These are phyloP conservation scores for Vaccinium corymbosum DNA, from an alignment of 148 eudicot species.

Conservation along the genomic window DNA sequence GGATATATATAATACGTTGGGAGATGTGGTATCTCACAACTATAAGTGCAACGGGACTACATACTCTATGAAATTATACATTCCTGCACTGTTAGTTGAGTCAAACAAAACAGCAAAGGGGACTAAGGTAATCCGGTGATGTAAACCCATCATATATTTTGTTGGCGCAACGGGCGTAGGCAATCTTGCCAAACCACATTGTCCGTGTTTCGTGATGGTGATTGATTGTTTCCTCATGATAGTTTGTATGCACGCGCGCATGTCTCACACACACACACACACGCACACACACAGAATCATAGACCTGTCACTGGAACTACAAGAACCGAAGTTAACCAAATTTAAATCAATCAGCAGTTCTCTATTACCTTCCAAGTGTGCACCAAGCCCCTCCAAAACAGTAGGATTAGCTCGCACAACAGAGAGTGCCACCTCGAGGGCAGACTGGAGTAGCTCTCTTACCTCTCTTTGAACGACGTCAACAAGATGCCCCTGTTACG, in stretches of 20 bases:
- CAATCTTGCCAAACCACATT: background rate
- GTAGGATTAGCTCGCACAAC: slow-evolving; percentile 86
- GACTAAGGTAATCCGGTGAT: too few relatives aligned
- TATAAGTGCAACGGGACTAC: background rate
- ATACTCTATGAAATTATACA: background rate
- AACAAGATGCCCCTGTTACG: slow-evolving; percentile 72
- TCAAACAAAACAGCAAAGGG: too few relatives aligned
- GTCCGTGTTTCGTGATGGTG: background rate
- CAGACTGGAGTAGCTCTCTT: slow-evolving; percentile 70
- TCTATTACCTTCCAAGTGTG: slow-evolving; percentile 75
- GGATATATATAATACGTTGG: too few relatives aligned
- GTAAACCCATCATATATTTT: background rate
- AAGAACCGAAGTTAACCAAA: background rate
- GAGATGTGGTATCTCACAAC: background rate
- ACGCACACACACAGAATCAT: background rate
- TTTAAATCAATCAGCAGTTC: background rate
- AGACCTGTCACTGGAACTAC: slow-evolving; percentile 6
- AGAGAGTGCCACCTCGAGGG: slow-evolving; percentile 76
- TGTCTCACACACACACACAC: too few relatives aligned
- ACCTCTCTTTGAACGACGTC: slow-evolving; percentile 95
- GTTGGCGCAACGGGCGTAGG: background rate
- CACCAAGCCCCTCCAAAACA: slow-evolving; percentile 93
- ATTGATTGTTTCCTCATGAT: slow-evolving; percentile 1
- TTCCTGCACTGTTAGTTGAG: too few relatives aligned
- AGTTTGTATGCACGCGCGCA: background rate